Evolutionary conservation across 139 green algal genomes (phyloP).

Genomic region (Marvania coccoides): DNA sequence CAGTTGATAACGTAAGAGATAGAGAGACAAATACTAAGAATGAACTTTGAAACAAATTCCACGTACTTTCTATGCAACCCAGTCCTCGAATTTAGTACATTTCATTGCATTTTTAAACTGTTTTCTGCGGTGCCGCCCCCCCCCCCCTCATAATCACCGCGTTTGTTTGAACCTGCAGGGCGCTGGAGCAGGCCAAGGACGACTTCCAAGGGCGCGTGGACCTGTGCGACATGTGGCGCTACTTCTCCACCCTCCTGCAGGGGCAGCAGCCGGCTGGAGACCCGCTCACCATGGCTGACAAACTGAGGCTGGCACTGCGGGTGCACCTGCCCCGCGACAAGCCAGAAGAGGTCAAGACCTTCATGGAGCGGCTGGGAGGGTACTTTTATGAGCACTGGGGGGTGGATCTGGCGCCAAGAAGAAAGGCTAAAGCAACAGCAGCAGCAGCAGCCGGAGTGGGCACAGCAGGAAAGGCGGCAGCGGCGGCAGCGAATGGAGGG

Average conservation of each 20-base stretch:
- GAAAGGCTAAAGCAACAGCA: neutral
- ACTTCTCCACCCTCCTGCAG: slow-evolving; percentile 34
- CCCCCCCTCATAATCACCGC: neutral
- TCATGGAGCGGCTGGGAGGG: slow-evolving; percentile 4
- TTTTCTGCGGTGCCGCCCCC: too few relatives aligned
- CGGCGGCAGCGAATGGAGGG: neutral
- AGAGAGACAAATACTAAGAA: neutral
- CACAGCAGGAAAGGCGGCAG: neutral
- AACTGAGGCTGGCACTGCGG: slow-evolving; percentile 34
- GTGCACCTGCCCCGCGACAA: slow-evolving; percentile 21
- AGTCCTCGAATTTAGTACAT: neutral
- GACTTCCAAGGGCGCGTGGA: slow-evolving; percentile 39
- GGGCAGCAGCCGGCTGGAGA: slow-evolving; percentile 12
- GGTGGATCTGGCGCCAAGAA: neutral
- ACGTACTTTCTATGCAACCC: neutral
- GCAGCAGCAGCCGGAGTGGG: neutral
- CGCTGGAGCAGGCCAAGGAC: slow-evolving; percentile 21
- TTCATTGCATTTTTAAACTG: too few relatives aligned
- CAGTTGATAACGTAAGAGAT: neutral
- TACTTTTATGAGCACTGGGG: slow-evolving; percentile 12
- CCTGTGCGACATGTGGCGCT: slow-evolving; percentile 45
- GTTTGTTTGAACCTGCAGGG: neutral
- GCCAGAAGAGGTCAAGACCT: neutral
- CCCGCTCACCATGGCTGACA: slow-evolving; percentile 41
- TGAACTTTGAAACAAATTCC: neutral